Evolutionary conservation across 768 basidiomycete genomes (phyloP), one percentile per base, ranked within the genome.

Genomic region (Boletales sp.): DNA sequence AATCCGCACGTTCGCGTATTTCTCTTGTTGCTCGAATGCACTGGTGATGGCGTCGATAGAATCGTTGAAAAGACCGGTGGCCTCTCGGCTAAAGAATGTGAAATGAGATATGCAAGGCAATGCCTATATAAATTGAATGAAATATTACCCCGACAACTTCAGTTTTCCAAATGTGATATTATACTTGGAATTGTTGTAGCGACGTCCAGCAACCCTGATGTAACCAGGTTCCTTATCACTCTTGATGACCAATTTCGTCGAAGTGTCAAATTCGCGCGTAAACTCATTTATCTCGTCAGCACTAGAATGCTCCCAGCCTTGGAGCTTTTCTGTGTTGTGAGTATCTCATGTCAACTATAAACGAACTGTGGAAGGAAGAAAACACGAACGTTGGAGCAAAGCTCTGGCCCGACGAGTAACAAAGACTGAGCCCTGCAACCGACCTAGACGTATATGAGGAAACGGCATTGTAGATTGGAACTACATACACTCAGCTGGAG

Each of bases 391-490:
- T 50, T 66, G 56, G 1, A 79, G 57, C 50, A 69, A 67, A 10
- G 55, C 50, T 1, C 58, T 55, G 2, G 75, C 75, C 36, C 70
- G 67, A 11, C 70, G 66, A 24, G 65, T 76, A 15, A 79, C 75
- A 52, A 74, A 77, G 2, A 75, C 67, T 0, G 78, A 78, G 17
- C 78, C 78, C 41, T 72, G 63, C 40, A 78, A 69, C 24, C 69
- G 67, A 61, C 75, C 76, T 78, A 39, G 14, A 24, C 24, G n/a
- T 9, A 11, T 3, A 2, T 15, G 19, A 30, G 27, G 6, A 35
- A 29, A 46, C 19, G 32, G 10, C 13, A 29, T 19, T 15, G 9
- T 36, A 13, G 27, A 35, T 27, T 40, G 10, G 24, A 34, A 8
- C 13, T 15, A 8, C 46, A 10, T 51, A 66, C 68, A 68, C 30